A percentile compares a stretch with the other conserved stretches of the same genome.
Evolutionary conservation across 176 grass and related monocot genomes (phyloP).

Genomic region (Carex pumila): DNA sequence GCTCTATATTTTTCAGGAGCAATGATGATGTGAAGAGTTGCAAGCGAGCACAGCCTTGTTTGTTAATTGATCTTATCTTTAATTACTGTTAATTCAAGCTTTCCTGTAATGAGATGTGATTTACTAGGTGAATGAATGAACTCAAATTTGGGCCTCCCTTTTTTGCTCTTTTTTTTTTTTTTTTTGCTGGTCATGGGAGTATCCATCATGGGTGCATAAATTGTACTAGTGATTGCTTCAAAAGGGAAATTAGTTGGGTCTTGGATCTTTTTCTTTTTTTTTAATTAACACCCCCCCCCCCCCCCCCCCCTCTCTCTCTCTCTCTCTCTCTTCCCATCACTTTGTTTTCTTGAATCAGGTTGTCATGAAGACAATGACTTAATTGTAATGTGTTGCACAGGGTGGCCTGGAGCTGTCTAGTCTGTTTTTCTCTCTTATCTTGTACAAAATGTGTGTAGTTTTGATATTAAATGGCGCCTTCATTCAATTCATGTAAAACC

Average conservation of each 20-base stretch:
- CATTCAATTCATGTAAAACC: slow-evolving; percentile 35
- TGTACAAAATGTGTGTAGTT: slow-evolving; percentile 55
- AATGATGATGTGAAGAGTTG: slow-evolving; percentile 16
- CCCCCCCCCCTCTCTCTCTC: background rate
- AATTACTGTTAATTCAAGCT: slow-evolving; percentile 6
- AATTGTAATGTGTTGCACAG: slow-evolving; percentile 19
- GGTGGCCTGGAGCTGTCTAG: slow-evolving; percentile 25
- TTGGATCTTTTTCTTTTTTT: background rate
- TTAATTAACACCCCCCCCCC: background rate
- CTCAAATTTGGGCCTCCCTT: slow-evolving; percentile 20
- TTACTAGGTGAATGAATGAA: background rate
- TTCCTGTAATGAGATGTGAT: slow-evolving; percentile 10
- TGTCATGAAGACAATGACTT: slow-evolving; percentile 36
- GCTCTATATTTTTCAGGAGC: slow-evolving; percentile 8
- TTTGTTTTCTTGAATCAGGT: slow-evolving; percentile 23
- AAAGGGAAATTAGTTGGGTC: slow-evolving; percentile 13
- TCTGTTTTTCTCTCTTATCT: slow-evolving; percentile 28
- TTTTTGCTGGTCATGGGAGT: slow-evolving; percentile 24
- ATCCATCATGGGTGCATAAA: slow-evolving; percentile 26
- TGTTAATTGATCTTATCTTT: background rate
- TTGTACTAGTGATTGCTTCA: slow-evolving; percentile 14
- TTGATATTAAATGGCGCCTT: slow-evolving; percentile 48
- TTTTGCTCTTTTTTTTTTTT: background rate
- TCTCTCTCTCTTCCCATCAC: slow-evolving; percentile 16
- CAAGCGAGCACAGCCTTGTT: background rate